These are phyloP conservation scores for Pulveroboletus sp. DNA, from an alignment of 1,284 basidiomycete species.

Conservation along the genomic window DNA sequence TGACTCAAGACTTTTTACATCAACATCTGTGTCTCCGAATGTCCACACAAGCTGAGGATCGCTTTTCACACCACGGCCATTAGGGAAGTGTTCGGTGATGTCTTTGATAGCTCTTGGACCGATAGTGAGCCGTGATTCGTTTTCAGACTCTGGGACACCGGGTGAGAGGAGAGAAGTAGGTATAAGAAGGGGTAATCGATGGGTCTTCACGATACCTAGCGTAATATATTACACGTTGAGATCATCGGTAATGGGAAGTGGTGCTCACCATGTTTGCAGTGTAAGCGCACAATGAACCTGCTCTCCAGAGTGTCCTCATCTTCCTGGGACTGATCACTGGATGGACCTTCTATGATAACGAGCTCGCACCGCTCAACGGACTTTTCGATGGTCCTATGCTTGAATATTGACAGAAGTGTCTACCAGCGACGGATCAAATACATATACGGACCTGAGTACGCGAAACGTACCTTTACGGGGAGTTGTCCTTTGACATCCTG, in stretches of 20 bases:
- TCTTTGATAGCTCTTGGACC: slow-evolving; percentile 70
- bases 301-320: slow-evolving; percentile 67
- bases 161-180: slow-evolving; percentile 63
- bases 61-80: slow-evolving; percentile 56
- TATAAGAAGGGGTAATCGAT: slow-evolving; percentile 62
- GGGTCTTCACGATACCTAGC: slow-evolving; percentile 76
- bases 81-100: slow-evolving; percentile 79
- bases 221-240: slow-evolving; percentile 3
- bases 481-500: slow-evolving; percentile 60
- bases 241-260: background rate
- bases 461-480: slow-evolving; percentile 56
- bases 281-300: slow-evolving; percentile 65
- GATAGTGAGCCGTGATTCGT: slow-evolving; percentile 67
- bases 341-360: slow-evolving; percentile 58
- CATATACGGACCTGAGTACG: background rate
- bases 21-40: slow-evolving; percentile 65
- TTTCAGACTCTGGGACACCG: slow-evolving; percentile 50
- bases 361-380: slow-evolving; percentile 74
- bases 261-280: slow-evolving; percentile 75
- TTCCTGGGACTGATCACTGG: slow-evolving; percentile 43
- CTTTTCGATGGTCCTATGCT: slow-evolving; percentile 72
- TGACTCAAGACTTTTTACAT: slow-evolving; percentile 66
- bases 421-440: slow-evolving; percentile 32
- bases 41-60: slow-evolving; percentile 79
- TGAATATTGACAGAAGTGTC: slow-evolving; percentile 72